phyloP scores from a whole-genome alignment of 2,329 filamentous ascomycete genomes.

The Elsinoe necatrix region DNA sequence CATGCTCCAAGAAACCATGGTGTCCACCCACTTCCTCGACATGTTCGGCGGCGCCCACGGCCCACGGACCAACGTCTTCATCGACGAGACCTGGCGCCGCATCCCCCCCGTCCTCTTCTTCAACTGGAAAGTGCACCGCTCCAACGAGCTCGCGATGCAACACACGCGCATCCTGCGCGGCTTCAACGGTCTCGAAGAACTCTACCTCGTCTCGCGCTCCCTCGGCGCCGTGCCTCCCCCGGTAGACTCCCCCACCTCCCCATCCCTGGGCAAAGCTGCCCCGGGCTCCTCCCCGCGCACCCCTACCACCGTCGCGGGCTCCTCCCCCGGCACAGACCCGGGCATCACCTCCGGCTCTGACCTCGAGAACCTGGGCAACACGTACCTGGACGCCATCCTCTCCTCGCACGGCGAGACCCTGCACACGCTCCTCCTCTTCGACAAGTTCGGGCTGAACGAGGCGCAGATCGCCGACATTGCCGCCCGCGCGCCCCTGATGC shows the following conservation, averaged over 20 bases:
- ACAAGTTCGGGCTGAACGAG: conserved; percentile 46
- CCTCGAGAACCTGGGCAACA: conserved; percentile 32
- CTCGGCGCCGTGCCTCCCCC: conserved; percentile 25
- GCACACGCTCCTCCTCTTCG: conserved; percentile 48
- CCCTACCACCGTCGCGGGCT: background rate
- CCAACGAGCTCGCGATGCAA: conserved; percentile 25
- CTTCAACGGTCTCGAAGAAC: conserved; percentile 39
- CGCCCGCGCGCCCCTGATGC: conserved; percentile 48
- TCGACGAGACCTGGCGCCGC: conserved; percentile 47
- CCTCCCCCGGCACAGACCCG: background rate
- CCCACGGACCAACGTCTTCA: conserved; percentile 40
- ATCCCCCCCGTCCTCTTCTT: conserved; percentile 37
- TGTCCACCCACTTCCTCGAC: conserved; percentile 48
- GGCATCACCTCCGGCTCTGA: conserved; percentile 19
- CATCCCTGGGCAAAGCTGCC: background rate
- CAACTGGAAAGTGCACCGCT: conserved; percentile 26
- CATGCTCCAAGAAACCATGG: conserved; percentile 34
- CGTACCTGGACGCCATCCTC: conserved; percentile 46
- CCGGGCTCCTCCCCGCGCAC: background rate
- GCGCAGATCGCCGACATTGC: conserved; percentile 44
- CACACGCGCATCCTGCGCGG: conserved; percentile 36
- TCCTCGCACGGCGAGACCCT: conserved; percentile 44
- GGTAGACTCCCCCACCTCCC: background rate
- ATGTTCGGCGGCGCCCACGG: conserved; percentile 39
- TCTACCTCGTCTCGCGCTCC: conserved; percentile 44